Base-by-base conservation (phyloP, 2,329 filamentous ascomycete genomes). In the Fusarium sp. region DNA sequence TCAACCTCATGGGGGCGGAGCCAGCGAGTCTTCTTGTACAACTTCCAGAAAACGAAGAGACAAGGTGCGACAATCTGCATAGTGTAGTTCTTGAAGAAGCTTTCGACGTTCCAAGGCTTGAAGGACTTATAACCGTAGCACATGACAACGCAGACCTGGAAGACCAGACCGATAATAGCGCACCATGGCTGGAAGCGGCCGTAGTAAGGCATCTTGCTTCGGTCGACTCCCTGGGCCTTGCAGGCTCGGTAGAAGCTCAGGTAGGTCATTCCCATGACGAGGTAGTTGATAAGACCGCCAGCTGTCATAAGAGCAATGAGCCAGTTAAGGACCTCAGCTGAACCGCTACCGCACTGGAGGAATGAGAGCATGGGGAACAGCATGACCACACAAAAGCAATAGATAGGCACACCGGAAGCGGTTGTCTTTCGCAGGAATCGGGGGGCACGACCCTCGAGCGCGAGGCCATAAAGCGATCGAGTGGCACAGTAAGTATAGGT, bases 41-140 rank as follows among this genome's bases (percentile, higher is more conserved):
- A 10, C 79, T 92, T 93, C 88, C 89, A 93, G 71, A 82, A 82
- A 21, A 84, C 53, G 74, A 85, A 91, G 28, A 88, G 78, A 35
- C 87, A 74, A 10, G 84, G 83, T 0, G 84, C 83, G 24, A 89
- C 75, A 16, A 88, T 77, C 63, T 86, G 80, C 85, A 89, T 88
- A 28, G 84, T 85, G 77, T 89, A 89, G 79, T 86, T 86, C 20
- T 81, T 78, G 76, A 86, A 81, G 74, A 86, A 85, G 35, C 73
- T 80, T 6, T 83, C 77, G 20, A 82, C 79, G 24, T 78, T 76
- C 84, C 88, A 90, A 18, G 79, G 78, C 18, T 74, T 71, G 74
- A 87, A 87, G 1, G 83, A 78, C 7, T 80, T 80, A 76, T 90
- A 91, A 23, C 88, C 88, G 73, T 88, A 89, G 67, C 81, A 83